These are phyloP conservation scores for Candida golubevii DNA, from an alignment of 805 yeast genomes.

Conservation along the genomic window DNA sequence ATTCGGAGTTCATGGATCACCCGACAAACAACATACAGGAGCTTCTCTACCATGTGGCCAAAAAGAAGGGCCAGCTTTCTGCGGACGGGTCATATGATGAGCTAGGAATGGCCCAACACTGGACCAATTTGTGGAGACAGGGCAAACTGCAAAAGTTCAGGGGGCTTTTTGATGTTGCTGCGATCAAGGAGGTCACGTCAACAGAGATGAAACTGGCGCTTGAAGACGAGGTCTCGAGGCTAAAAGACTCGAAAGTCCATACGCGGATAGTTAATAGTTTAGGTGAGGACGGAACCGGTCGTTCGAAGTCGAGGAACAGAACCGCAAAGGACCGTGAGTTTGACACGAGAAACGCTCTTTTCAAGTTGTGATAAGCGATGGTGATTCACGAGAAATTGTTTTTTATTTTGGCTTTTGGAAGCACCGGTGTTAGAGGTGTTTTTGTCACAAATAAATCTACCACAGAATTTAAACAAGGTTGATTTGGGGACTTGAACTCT, in stretches of 20 bases:
- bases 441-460: too few species aligned
- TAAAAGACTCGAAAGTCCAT: slow-evolving; percentile 25
- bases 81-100: slow-evolving; percentile 43
- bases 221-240: slow-evolving; percentile 28
- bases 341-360: slow-evolving; percentile 36
- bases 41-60: slow-evolving; percentile 48
- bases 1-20: slow-evolving; percentile 42
- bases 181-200: slow-evolving; percentile 28
- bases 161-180: slow-evolving; percentile 34
- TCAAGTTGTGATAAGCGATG: slow-evolving; percentile 25
- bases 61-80: slow-evolving; percentile 31
- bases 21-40: slow-evolving; percentile 74
- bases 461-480: too few species aligned
- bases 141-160: slow-evolving; percentile 39
- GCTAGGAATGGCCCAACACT: slow-evolving; percentile 56
- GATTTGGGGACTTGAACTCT: neutral
- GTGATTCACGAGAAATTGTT: too few species aligned
- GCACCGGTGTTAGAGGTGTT: too few species aligned
- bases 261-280: slow-evolving; percentile 29
- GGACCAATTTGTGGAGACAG: slow-evolving; percentile 59
- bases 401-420: too few species aligned
- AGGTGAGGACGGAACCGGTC: slow-evolving; percentile 38
- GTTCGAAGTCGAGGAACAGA: slow-evolving; percentile 32
- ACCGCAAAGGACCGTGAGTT: slow-evolving; percentile 43
- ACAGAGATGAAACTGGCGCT: slow-evolving; percentile 21